Conservation (phyloP, 371 early-diverging fungal genomes). For the Zancudomyces culisetae region DNA sequence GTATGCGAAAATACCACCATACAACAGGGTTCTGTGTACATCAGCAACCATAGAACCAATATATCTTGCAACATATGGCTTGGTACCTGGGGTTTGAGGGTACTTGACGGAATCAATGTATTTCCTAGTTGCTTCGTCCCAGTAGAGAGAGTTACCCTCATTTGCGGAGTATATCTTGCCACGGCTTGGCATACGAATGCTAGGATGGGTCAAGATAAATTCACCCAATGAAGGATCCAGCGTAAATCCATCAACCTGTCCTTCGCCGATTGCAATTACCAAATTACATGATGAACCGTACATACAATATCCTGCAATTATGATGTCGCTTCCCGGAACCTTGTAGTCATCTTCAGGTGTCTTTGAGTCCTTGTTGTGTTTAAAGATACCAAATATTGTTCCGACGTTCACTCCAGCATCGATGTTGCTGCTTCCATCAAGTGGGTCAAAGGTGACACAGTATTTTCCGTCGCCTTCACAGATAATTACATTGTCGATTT, state of each 20-base stretch:
- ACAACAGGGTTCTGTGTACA: constrained; percentile 91
- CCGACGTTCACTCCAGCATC: constrained; percentile 96
- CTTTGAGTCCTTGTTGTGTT: constrained; percentile 34
- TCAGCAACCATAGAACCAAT: constrained; percentile 98
- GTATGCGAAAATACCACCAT: constrained; percentile 78
- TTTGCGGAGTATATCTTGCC: constrained; percentile 96
- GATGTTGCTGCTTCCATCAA: constrained; percentile 93
- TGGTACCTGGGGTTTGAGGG: constrained; percentile 44
- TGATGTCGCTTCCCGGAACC: constrained; percentile 80
- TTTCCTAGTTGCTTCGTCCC: constrained; percentile 67
- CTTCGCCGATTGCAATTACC: constrained; percentile 65
- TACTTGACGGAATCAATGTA: constrained; percentile 77
- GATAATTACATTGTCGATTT: constrained; percentile 83
- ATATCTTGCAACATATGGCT: constrained; percentile 89
- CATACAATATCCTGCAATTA: constrained; percentile 93
- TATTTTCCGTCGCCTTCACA: constrained; percentile 63
- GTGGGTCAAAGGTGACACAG: constrained; percentile 91
- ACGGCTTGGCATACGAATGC: constrained; percentile 55
- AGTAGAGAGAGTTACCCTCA: constrained; percentile 89
- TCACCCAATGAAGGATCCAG: constrained; percentile 92
- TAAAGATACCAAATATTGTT: constrained; percentile 95
- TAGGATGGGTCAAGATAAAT: constrained; percentile 88
- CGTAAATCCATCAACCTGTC: constrained; percentile 83
- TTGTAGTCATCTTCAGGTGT: constrained; percentile 47
- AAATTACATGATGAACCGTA: constrained; percentile 77